phyloP scores from a whole-genome alignment of 345 rosid species.

The Citrus glauca region DNA sequence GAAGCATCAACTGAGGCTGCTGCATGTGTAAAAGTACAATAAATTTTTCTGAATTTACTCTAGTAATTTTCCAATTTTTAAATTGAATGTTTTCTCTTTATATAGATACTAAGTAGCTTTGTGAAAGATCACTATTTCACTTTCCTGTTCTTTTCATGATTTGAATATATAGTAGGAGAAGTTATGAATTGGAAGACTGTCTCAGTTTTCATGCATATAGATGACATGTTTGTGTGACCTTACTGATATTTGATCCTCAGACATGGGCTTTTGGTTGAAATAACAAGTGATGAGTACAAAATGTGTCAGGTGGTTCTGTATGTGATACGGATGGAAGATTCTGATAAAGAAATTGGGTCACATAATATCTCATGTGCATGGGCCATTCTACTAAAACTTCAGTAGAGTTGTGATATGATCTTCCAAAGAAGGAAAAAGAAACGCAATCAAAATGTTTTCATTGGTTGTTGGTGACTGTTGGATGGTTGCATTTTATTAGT shows the following conservation, averaged over 20 bases:
- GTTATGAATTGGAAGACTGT: not conserved
- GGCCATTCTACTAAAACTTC: not conserved
- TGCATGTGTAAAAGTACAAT: conserved; percentile 78
- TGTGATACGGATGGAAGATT: not conserved
- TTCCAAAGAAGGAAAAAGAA: not conserved
- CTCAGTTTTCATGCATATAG: not conserved
- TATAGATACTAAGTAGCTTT: not conserved
- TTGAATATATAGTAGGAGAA: not conserved
- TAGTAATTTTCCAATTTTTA: not conserved
- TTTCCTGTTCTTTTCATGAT: not conserved
- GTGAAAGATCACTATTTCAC: not conserved
- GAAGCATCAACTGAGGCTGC: conserved; percentile 79
- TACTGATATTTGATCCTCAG: not conserved
- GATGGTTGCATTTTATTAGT: not conserved
- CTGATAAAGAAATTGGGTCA: not conserved
- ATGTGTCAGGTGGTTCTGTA: too few species aligned
- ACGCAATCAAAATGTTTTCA: not conserved
- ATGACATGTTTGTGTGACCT: not conserved
- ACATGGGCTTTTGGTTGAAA: not conserved
- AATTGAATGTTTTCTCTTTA: not conserved
- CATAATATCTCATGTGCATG: not conserved
- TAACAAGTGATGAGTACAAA: not conserved
- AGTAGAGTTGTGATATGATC: not conserved
- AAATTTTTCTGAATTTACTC: not conserved
- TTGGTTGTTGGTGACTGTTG: not conserved